Evolutionary conservation across 176 grass and related monocot genomes (phyloP).

Genomic region (Rhynchospora tenuis): DNA sequence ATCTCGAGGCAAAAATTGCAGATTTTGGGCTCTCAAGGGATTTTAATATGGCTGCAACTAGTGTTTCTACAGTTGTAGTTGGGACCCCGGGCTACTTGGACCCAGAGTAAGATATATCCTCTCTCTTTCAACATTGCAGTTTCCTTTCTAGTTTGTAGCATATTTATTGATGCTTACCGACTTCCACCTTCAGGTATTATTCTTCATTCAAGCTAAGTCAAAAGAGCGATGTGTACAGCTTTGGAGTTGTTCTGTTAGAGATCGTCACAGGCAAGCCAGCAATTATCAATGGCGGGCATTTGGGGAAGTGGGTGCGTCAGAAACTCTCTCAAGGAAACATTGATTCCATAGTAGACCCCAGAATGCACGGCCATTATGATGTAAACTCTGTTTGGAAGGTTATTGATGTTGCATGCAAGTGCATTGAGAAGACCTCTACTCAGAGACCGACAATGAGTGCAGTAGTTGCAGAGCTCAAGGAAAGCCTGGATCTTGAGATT

Average conservation of each 20-base stretch:
- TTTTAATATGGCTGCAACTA: slow-evolving; percentile 18
- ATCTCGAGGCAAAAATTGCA: slow-evolving; percentile 44
- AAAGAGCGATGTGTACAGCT: slow-evolving; percentile 48
- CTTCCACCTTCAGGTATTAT: neutral
- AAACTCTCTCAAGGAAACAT: slow-evolving; percentile 39
- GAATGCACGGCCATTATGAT: slow-evolving; percentile 37
- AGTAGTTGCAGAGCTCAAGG: slow-evolving; percentile 40
- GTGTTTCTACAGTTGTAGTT: slow-evolving; percentile 21
- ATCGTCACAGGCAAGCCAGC: slow-evolving; percentile 30
- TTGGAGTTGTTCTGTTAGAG: slow-evolving; percentile 34
- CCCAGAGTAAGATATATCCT: slow-evolving; percentile 31
- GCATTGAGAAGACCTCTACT: neutral
- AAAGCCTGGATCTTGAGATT: slow-evolving; percentile 41
- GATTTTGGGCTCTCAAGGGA: slow-evolving; percentile 49
- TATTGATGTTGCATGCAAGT: slow-evolving; percentile 22
- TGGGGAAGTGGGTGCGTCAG: slow-evolving; percentile 31
- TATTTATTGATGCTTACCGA: neutral
- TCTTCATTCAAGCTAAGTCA: slow-evolving; percentile 4
- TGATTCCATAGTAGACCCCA: slow-evolving; percentile 30
- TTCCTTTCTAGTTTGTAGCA: neutral
- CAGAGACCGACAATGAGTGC: slow-evolving; percentile 42
- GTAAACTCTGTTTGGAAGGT: slow-evolving; percentile 59
- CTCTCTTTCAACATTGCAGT: too few species aligned
- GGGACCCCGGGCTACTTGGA: slow-evolving; percentile 48
- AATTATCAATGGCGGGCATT: slow-evolving; percentile 4